These are phyloP conservation scores for Vinca minor DNA, from an alignment of 257 asterid genomes.

Conservation along the genomic window DNA sequence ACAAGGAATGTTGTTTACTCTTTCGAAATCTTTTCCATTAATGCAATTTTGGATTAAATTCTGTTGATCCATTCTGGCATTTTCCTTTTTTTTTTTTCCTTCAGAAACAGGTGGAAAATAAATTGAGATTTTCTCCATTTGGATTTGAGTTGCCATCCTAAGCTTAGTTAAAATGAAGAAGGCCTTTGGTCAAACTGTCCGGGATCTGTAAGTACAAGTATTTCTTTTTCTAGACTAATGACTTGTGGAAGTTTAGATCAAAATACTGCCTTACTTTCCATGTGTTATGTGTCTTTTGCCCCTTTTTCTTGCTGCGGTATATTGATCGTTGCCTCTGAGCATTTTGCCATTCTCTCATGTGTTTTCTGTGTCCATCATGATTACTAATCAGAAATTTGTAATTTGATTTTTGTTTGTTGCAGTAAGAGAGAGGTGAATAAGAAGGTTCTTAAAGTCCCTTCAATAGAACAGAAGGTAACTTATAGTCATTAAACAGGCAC, in stretches of 20 bases:
- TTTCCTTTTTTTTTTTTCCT: background rate
- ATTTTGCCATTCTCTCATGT: slow-evolving; percentile 1
- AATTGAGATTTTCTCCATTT: slow-evolving; percentile 2
- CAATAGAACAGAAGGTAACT: slow-evolving; percentile 79
- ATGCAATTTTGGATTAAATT: background rate
- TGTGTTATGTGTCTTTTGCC: background rate
- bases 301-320: too few species aligned
- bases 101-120: slow-evolving; percentile 8
- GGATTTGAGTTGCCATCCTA: slow-evolving; percentile 27
- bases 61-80: background rate
- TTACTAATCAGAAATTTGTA: slow-evolving; percentile 6
- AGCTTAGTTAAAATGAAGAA: slow-evolving; percentile 68
- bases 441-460: slow-evolving; percentile 92
- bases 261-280: background rate
- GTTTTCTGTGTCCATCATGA: slow-evolving; percentile 3
- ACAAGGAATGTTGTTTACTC: background rate
- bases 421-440: slow-evolving; percentile 97
- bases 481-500: background rate
- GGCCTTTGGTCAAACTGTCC: slow-evolving; percentile 86
- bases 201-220: slow-evolving; percentile 66
- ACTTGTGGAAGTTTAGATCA: background rate
- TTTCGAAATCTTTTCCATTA: background rate
- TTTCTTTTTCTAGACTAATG: background rate
- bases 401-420: slow-evolving; percentile 35
- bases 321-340: background rate